phyloP scores from a whole-genome alignment of 495 filamentous ascomycete genomes.

The Neurospora discreta region DNA sequence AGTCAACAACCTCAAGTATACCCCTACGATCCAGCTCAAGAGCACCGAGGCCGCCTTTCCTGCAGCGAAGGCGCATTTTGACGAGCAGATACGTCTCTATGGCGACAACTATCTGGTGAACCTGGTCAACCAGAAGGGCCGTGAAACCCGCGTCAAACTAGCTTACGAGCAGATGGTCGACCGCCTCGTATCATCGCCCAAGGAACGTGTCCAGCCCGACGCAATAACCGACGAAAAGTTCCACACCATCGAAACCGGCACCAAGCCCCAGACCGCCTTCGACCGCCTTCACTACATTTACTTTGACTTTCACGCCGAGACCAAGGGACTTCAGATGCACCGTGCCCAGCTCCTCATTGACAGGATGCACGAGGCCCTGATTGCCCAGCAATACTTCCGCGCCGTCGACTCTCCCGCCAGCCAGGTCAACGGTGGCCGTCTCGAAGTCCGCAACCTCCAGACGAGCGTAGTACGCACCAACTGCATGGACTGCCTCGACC shows the following conservation, averaged over 20 bases:
- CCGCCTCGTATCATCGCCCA: constrained; percentile 55
- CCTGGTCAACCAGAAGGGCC: constrained; percentile 86
- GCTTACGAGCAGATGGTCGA: constrained; percentile 86
- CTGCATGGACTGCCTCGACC: constrained; percentile 98
- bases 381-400: constrained; percentile 81
- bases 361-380: constrained; percentile 58
- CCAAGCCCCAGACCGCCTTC: constrained; percentile 42
- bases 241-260: constrained; percentile 57
- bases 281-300: constrained; percentile 90
- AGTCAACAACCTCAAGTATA: constrained; percentile 80
- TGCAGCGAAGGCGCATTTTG: constrained; percentile 75
- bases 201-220: constrained; percentile 48
- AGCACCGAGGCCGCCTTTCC: constrained; percentile 69
- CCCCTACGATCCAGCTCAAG: constrained; percentile 76
- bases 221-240: constrained; percentile 63
- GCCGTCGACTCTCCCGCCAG: constrained; percentile 71
- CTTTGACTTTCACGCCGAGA: constrained; percentile 97
- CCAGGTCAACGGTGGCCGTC: constrained; percentile 42
- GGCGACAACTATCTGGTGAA: constrained; percentile 97
- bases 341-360: constrained; percentile 79
- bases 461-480: constrained; percentile 87
- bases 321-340: constrained; percentile 87
- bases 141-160: constrained; percentile 75
- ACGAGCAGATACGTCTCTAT: constrained; percentile 83
- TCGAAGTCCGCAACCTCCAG: constrained; percentile 72